Conservation (phyloP, 2,329 filamentous ascomycete genomes). For the Aspergillus sp. region DNA sequence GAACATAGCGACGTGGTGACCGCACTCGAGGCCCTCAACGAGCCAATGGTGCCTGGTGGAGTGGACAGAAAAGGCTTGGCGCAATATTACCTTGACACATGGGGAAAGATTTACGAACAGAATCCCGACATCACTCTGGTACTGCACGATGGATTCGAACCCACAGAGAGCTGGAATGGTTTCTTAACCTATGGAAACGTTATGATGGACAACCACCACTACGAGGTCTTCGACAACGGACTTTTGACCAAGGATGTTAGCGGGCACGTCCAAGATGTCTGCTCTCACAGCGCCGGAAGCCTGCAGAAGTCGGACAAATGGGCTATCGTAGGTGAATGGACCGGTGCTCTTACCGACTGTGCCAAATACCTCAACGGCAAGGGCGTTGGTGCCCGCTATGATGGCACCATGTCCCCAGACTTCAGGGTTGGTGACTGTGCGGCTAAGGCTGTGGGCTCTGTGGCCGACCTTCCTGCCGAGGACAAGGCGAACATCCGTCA, state of each 20-base stretch:
- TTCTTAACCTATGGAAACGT: slow-evolving; percentile 50
- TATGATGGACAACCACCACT: slow-evolving; percentile 61
- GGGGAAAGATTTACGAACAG: slow-evolving; percentile 36
- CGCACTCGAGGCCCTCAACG: slow-evolving; percentile 40
- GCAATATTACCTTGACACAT: slow-evolving; percentile 50
- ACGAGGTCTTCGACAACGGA: slow-evolving; percentile 53
- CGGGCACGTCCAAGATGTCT: slow-evolving; percentile 50
- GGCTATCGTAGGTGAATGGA: slow-evolving; percentile 63
- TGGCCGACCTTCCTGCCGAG: slow-evolving; percentile 33
- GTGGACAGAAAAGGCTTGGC: slow-evolving; percentile 39
- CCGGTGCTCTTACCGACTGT: slow-evolving; percentile 56
- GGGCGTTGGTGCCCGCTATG: slow-evolving; percentile 51
- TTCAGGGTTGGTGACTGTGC: slow-evolving; percentile 47
- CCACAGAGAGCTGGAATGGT: slow-evolving; percentile 52
- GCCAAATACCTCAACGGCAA: slow-evolving; percentile 49
- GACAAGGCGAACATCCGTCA: slow-evolving; percentile 33
- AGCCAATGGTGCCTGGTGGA: slow-evolving; percentile 32
- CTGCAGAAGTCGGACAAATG: slow-evolving; percentile 51
- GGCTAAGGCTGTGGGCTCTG: slow-evolving; percentile 42
- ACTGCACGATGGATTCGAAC: slow-evolving; percentile 42
- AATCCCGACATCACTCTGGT: slow-evolving; percentile 45
- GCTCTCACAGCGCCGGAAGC: slow-evolving; percentile 45
- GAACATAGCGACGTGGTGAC: slow-evolving; percentile 50
- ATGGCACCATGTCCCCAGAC: slow-evolving; percentile 45
- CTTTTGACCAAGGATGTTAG: slow-evolving; percentile 44